A percentile compares a stretch with the other conserved stretches of the same genome.
phyloP scores from a whole-genome alignment of 2,329 filamentous ascomycete species.

The Fragosphaeria purpurea region DNA sequence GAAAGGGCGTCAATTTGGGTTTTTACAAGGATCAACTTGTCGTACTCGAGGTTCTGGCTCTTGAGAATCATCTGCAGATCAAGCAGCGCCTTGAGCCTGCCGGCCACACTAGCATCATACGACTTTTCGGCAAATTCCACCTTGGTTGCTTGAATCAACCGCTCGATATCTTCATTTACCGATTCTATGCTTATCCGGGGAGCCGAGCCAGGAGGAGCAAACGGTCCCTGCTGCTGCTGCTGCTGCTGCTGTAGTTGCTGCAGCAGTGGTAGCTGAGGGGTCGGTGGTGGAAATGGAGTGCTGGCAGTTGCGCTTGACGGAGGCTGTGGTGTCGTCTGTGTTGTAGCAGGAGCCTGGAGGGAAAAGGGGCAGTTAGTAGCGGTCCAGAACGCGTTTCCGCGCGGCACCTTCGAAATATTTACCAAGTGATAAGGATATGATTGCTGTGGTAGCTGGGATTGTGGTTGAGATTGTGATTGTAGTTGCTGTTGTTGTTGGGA shows the following conservation, averaged over 20 bases:
- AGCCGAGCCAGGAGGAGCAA: conserved; percentile 22
- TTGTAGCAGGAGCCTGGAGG: conserved; percentile 15
- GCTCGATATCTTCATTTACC: conserved; percentile 74
- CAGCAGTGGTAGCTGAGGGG: conserved; percentile 6
- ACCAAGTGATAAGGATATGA: conserved; percentile 18
- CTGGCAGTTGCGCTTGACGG: conserved; percentile 25
- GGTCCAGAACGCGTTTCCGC: too few relatives aligned
- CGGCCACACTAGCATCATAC: conserved; percentile 65
- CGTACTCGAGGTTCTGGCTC: conserved; percentile 64
- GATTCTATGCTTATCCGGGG: conserved; percentile 55
- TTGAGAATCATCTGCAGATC: conserved; percentile 75
- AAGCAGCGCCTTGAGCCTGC: conserved; percentile 72
- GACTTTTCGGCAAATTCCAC: conserved; percentile 66
- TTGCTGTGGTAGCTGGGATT: conserved; percentile 17
- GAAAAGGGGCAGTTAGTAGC: conserved; percentile 1
- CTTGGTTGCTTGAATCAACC: conserved; percentile 63
- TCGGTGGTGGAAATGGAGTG: conserved; percentile 32
- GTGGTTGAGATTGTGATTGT: conserved; percentile 2
- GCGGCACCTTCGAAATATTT: background rate
- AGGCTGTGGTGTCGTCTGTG: conserved; percentile 24
- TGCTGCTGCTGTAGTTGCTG: conserved; percentile 2
- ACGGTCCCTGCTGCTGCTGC: background rate
- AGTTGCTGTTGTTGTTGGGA: conserved; percentile 24
- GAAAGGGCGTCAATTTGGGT: conserved; percentile 73
- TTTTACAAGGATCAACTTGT: conserved; percentile 76